These are phyloP conservation scores for Flaveria ramosissima DNA, from an alignment of 129 eudicot species.

Conservation along the genomic window DNA sequence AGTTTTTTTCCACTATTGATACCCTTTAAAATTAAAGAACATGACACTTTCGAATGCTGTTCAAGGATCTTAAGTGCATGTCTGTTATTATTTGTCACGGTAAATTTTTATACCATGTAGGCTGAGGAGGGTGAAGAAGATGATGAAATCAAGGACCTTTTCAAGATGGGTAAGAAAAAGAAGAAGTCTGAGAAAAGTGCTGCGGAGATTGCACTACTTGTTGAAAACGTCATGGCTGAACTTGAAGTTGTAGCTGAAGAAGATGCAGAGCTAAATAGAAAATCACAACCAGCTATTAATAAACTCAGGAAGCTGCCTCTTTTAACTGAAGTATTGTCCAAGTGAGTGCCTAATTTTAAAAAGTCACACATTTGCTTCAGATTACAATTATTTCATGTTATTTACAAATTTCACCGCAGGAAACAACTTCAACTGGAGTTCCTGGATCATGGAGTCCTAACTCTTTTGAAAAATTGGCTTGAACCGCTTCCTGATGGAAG, in stretches of 20 bases:
- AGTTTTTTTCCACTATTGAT: background rate
- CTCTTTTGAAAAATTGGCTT: conserved; percentile 88
- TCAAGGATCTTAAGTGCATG: conserved; percentile 17
- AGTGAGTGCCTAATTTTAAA: conserved; percentile 48
- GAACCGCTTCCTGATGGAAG: conserved; percentile 99
- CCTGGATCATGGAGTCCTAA: conserved; percentile 87
- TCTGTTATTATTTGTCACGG: background rate
- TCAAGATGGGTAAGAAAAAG: conserved; percentile 80
- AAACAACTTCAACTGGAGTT: conserved; percentile 93
- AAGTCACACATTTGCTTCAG: background rate
- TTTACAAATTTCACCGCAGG: conserved; percentile 47
- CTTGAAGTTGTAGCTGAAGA: conserved; percentile 90
- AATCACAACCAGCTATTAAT: conserved; percentile 83
- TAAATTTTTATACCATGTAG: conserved; percentile 32
- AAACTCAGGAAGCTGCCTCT: conserved; percentile 89
- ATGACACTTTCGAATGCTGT: background rate
- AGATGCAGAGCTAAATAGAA: conserved; percentile 81
- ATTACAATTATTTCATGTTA: background rate
- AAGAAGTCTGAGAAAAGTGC: conserved; percentile 89
- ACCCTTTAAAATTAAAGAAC: background rate
- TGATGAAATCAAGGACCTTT: conserved; percentile 72
- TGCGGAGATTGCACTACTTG: conserved; percentile 77
- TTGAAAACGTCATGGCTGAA: conserved; percentile 91
- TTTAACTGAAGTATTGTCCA: conserved; percentile 78
- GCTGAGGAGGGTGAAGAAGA: conserved; percentile 96